A percentile compares a stretch with the other conserved stretches of the same genome.
phyloP scores from a whole-genome alignment of 2,329 filamentous ascomycete genomes.

The Epichloe festucae region DNA sequence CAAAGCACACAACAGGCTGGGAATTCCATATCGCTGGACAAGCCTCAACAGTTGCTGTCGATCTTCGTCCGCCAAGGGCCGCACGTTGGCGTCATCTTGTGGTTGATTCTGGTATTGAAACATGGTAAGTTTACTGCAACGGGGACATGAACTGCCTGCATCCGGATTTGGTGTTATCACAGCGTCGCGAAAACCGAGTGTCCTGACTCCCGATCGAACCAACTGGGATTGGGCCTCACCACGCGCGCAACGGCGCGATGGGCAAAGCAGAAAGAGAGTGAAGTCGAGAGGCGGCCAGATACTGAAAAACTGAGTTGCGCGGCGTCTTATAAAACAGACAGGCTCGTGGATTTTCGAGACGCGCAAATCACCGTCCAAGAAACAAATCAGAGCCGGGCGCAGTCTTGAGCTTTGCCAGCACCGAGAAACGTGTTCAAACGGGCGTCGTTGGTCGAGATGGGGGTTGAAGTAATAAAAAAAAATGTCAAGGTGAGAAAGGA shows the following conservation, averaged over 20 bases:
- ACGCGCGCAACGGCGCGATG: slow-evolving; percentile 1
- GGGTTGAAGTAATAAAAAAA: neutral
- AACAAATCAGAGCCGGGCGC: neutral
- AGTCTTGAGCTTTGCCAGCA: neutral
- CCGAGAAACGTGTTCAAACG: neutral
- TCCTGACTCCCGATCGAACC: neutral
- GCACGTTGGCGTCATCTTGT: slow-evolving; percentile 22
- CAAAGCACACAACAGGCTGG: slow-evolving; percentile 24
- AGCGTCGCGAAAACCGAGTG: neutral
- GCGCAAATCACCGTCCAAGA: neutral
- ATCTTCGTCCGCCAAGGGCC: slow-evolving; percentile 25
- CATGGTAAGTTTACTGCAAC: slow-evolving; percentile 13
- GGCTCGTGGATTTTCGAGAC: neutral
- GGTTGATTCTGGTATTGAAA: slow-evolving; percentile 16
- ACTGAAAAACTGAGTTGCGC: neutral
- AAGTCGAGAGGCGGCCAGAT: neutral
- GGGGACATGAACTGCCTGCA: neutral
- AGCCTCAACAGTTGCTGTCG: slow-evolving; percentile 24
- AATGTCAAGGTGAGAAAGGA: neutral
- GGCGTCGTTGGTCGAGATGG: neutral
- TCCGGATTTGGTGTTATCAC: neutral
- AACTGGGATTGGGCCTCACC: neutral
- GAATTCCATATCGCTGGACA: slow-evolving; percentile 25
- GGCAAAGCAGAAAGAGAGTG: neutral
- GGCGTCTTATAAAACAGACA: neutral